A percentile compares a stretch with the other conserved stretches of the same genome.
phyloP scores from a whole-genome alignment of 495 filamentous ascomycete species.

The Trichoderma erinaceum region DNA sequence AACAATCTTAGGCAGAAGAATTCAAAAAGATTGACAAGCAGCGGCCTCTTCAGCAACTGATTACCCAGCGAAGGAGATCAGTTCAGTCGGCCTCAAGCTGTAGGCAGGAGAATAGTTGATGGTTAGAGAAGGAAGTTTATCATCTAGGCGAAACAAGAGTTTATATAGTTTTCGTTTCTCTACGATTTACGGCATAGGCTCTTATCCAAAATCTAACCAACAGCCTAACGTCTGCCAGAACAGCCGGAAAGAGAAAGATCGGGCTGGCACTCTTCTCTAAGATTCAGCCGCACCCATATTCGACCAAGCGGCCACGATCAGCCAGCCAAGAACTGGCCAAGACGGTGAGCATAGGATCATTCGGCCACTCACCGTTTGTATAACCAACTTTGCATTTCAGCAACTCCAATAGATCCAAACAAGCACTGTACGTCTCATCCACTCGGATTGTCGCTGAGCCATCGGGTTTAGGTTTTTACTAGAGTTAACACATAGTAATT shows the following conservation, averaged over 20 bases:
- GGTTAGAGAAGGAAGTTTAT: background rate
- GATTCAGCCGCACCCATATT: background rate
- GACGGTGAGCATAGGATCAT: background rate
- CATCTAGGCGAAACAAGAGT: background rate
- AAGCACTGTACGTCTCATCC: conserved; percentile 6
- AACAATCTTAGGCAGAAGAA: background rate
- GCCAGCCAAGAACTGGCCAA: conserved; percentile 2
- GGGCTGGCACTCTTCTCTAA: background rate
- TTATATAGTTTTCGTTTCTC: background rate
- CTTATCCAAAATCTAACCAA: background rate
- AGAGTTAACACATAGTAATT: background rate
- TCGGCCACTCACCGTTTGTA: conserved; percentile 1
- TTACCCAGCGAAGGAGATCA: background rate
- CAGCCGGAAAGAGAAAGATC: background rate
- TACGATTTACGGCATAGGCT: background rate
- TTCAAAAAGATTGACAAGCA: background rate
- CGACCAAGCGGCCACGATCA: background rate
- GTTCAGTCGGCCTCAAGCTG: background rate
- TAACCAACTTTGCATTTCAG: background rate
- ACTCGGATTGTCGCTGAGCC: conserved; percentile 7
- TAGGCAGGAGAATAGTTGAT: background rate
- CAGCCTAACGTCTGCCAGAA: background rate
- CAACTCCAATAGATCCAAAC: background rate
- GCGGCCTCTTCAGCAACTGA: background rate
- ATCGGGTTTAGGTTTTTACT: background rate